Base-by-base conservation (phyloP, 495 filamentous ascomycete genomes). In the Penicillium psychrofluorescens region DNA sequence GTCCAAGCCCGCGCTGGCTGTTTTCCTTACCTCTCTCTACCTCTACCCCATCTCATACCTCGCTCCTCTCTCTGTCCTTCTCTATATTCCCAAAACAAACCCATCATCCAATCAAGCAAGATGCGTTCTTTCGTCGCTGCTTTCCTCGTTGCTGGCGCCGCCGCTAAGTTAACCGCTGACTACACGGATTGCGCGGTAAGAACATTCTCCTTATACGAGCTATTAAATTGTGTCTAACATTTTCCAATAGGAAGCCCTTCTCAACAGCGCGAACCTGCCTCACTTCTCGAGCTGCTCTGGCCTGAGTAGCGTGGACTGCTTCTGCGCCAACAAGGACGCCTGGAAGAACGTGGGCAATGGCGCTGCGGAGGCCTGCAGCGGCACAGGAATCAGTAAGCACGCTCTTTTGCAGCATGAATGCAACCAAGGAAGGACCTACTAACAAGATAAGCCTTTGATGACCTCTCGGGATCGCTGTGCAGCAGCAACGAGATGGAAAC, bases 121-220 rank as follows among this genome's bases (percentile, higher is more conserved):
- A 61, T 61, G 57, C 57, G 57, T 38, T 51, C 35, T 16, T 51
- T 53, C 45, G 38, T 58, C 35, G 35, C 47, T 10, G 38, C 41
- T 38, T n/a, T 61, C 35, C 37, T 61, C 36, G 29, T 49, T 9
- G 51, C 49, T 14, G 46, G 54, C 16, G 49, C 44, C 35, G 35
- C 36, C n/a, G 47, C 57, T n/a, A 36, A 43, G 11, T n/a, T 27
- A 11, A 34, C 29, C 1, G 7, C 4, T 8, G 42, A 53, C 39
- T 46, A 43, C 43, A 11, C 46, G 0, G 35, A 32, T 5, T 61
- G 57, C 10, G 51, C 44, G 28, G 55, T 57, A 54, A 46, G 56
- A 43, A 29, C 11, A 1, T 12, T 12, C 16, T 4, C n/a, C 27
- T 1, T 16, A 29, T 8, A 27, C 29, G 8, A 0, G 22, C 35